Evolutionary conservation across 352 stramenopile genomes (phyloP), one percentile per base, ranked within the genome.

Genomic region (Phytophthora nicotianae): DNA sequence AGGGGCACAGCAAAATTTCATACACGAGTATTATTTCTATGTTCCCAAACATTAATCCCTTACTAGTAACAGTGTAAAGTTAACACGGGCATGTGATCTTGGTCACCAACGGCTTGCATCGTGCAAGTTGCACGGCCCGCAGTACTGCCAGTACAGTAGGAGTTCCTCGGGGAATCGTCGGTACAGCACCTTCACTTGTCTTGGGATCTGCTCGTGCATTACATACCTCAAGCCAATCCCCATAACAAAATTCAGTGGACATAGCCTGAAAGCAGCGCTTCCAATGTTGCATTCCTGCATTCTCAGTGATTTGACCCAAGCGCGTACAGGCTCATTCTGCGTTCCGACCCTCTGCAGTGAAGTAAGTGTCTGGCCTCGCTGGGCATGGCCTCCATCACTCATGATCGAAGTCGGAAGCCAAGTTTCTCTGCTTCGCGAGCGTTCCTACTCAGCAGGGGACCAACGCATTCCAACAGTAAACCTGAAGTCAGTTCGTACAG

Each of bases 171-270:
- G 3, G 24, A 33, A 11, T 33, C 27, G 27, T 5, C 27, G 27
- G 11, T 33, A 11, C 27, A 9, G 27, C 9, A 41, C 47, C 43
- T 48, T 62, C 43, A 47, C 16, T 51, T 50, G 51, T 42, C 52
- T 41, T 60, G 52, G 38, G 56, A 63, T 63, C 56, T 63, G 56
- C 5, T 63, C 20, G 19, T 58, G 20, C 56, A 63, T 63, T 63
- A 63, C 56, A 37, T 41, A 57, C 47, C 37, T 40, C n/a, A 21
- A 63, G 38, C 33, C 50, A 40, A 62, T 43, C 58, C 24, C 42
- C 45, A 55, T 63, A 64, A 27, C 45, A 67, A 68, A 68, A 62
- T 68, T 68, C 43, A 5, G 46, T 56, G 26, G 23, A 54, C 58
- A 66, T 66, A 53, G 33, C 46, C 41, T 55, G 49, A 20, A n/a